Evolutionary conservation across 2,329 filamentous ascomycete genomes (phyloP).

Genomic region (Alternaria dauci): DNA sequence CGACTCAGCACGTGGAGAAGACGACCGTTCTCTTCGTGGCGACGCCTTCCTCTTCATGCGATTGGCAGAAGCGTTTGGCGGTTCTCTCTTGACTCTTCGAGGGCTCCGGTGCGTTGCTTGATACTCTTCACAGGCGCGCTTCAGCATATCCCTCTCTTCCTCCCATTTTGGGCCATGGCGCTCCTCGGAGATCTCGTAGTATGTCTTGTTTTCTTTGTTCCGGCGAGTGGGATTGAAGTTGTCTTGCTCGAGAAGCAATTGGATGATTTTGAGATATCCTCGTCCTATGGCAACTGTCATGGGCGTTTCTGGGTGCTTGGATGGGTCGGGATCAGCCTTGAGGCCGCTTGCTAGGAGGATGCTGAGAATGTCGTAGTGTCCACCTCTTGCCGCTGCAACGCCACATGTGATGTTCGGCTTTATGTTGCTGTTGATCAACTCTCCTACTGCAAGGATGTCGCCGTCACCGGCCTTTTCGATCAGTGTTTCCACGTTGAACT

Average conservation of each 20-base stretch:
- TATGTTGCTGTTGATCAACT: slow-evolving; percentile 58
- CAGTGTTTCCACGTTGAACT: slow-evolving; percentile 59
- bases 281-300: slow-evolving; percentile 95
- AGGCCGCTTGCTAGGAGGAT: slow-evolving; percentile 64
- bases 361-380: slow-evolving; percentile 87
- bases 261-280: slow-evolving; percentile 83
- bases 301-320: slow-evolving; percentile 87
- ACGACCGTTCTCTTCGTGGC: slow-evolving; percentile 45
- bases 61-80: slow-evolving; percentile 33
- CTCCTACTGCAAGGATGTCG: slow-evolving; percentile 58
- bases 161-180: slow-evolving; percentile 89
- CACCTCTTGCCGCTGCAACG: slow-evolving; percentile 89
- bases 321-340: slow-evolving; percentile 64
- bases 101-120: slow-evolving; percentile 44
- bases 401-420: slow-evolving; percentile 83
- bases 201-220: slow-evolving; percentile 77
- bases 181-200: slow-evolving; percentile 85
- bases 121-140: slow-evolving; percentile 73
- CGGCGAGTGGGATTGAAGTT: slow-evolving; percentile 82
- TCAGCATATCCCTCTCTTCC: slow-evolving; percentile 82
- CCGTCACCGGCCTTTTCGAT: slow-evolving; percentile 59
- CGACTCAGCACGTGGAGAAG: slow-evolving; percentile 42
- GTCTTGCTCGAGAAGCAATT: slow-evolving; percentile 77
- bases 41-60: slow-evolving; percentile 46
- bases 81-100: slow-evolving; percentile 45